Base-by-base conservation (phyloP, 352 stramenopile genomes). In the Phytophthora cryptogea region DNA sequence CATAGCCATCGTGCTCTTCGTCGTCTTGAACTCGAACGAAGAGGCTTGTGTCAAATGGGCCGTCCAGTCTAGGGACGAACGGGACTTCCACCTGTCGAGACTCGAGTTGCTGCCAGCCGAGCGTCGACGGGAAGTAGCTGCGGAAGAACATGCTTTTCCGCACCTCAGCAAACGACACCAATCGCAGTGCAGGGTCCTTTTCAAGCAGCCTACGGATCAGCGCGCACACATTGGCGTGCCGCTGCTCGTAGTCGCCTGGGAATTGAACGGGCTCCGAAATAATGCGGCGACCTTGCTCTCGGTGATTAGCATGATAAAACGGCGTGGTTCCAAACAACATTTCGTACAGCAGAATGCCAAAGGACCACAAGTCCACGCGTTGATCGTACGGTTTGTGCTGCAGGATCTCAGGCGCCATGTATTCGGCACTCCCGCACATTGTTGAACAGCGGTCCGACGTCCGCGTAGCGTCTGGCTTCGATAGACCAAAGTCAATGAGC, bases 271-370 rank as follows among this genome's bases (percentile, higher is more conserved):
- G 33, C 13, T 78, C 74, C 6, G 76, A 65, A 27, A 77, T 71
- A 54, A 97, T 95, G n/a, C 76, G 68, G 7, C 87, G 71, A 30
- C 86, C 77, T 60, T 91, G 80, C 30, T 89, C 78, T 20, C 84
- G 83, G 2, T 52, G 56, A 41, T 96, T 97, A 1, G 58, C 14
- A 46, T 88, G 76, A 65, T 97, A 98, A 64, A 99, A 99, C 14
- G 83, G 80, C 9, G 80, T 88, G 2, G 35, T 40, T 5, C 73
- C 83, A 33, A 80, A 80, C 8, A 90, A 54, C 47, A 90, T 61
- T 40, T 90, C 83, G 46, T 83, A 90, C 49, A 93, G 48, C 42
- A 93, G 44, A 51, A 90, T 95, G 20, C 92, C 84, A 35, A 93
- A 88, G 9, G 80, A 72, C 82, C 84, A 91, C 14, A 93, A 32